Percentiles rank a stretch among this genome's conserved stretches.
These are phyloP conservation scores for Abelmoschus esculentus DNA, from an alignment of 345 rosid genomes.

Conservation along the genomic window DNA sequence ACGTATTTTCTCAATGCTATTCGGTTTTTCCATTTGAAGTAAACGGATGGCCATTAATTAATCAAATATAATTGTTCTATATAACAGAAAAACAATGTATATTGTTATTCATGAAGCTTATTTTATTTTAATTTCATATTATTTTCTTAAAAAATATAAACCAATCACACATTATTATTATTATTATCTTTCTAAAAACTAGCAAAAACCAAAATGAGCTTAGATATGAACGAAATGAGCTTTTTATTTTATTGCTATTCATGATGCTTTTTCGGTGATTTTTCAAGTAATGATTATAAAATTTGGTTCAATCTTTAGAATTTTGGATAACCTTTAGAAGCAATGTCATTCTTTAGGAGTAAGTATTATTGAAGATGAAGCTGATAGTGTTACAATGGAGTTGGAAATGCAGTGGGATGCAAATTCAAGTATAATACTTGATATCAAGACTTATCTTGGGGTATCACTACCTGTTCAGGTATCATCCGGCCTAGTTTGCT, in stretches of 20 bases:
- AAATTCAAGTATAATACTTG: slow-evolving; percentile 77
- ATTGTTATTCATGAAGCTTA: neutral
- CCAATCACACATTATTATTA: neutral
- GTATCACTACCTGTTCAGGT: slow-evolving; percentile 89
- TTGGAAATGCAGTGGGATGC: slow-evolving; percentile 99
- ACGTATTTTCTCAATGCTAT: neutral
- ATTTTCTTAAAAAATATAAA: neutral
- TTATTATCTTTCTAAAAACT: neutral
- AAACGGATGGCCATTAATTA: neutral
- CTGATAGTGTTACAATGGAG: slow-evolving; percentile 67
- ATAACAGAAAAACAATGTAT: slow-evolving; percentile 4
- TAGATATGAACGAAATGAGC: neutral
- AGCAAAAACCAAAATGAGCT: no score
- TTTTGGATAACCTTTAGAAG: neutral
- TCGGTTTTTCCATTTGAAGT: neutral
- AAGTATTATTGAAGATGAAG: slow-evolving; percentile 57
- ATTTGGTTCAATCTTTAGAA: neutral
- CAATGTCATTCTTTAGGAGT: slow-evolving; percentile 42
- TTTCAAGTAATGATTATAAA: neutral
- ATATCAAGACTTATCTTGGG: slow-evolving; percentile 78
- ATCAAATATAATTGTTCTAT: slow-evolving; percentile 8
- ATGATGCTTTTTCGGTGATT: neutral
- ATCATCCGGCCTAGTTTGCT: neutral
- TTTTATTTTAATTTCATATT: neutral
- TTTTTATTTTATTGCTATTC: no score